These are phyloP conservation scores for Aschersonia sp. DNA, from an alignment of 2,329 filamentous ascomycete genomes.

Conservation along the genomic window DNA sequence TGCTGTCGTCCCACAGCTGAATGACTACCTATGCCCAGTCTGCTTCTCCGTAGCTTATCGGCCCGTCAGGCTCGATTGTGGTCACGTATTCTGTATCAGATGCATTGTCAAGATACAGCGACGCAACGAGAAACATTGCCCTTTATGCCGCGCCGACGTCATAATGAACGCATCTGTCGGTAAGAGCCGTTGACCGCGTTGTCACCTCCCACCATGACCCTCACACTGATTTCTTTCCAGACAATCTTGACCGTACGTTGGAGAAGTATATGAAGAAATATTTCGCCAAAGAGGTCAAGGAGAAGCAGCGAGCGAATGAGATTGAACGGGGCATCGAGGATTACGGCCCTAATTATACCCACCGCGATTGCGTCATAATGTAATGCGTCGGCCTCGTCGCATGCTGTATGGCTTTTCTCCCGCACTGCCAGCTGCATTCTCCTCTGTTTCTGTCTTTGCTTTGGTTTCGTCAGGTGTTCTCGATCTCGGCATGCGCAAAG, in stretches of 20 bases:
- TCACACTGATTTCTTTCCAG: constrained; percentile 18
- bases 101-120: constrained; percentile 72
- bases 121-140: constrained; percentile 52
- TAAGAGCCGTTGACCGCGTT: constrained; percentile 19
- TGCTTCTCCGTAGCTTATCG: constrained; percentile 70
- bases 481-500: neutral
- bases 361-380: constrained; percentile 47
- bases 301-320: constrained; percentile 59
- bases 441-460: neutral
- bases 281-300: constrained; percentile 56
- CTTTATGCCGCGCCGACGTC: constrained; percentile 59
- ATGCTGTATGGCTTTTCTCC: neutral
- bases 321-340: constrained; percentile 58
- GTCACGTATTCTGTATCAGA: constrained; percentile 70
- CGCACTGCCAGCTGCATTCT: neutral
- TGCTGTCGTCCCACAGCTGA: constrained; percentile 61
- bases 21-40: constrained; percentile 72
- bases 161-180: constrained; percentile 56
- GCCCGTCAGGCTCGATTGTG: constrained; percentile 62
- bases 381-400: constrained; percentile 12
- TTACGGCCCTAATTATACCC: constrained; percentile 51
- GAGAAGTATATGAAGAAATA: constrained; percentile 58
- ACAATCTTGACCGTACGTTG: constrained; percentile 55
- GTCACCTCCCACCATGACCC: neutral
- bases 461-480: neutral